Conservation (phyloP, 257 asterid species). For the Solanum boliviense region DNA sequence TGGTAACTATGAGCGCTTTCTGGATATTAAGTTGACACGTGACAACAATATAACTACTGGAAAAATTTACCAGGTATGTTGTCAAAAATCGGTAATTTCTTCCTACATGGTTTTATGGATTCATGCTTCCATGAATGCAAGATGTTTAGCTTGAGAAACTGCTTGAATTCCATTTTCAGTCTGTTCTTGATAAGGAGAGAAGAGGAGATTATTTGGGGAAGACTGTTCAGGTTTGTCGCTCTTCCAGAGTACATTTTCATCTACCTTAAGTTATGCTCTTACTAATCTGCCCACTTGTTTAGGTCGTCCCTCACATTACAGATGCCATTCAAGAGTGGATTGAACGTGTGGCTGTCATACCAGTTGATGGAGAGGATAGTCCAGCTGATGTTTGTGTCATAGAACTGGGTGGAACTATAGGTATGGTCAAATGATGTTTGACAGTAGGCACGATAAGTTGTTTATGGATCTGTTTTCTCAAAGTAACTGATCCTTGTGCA, state of each 20-base stretch:
- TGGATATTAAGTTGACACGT: conserved; percentile 68
- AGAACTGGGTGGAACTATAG: conserved; percentile 79
- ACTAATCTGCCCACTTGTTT: conserved; percentile 9
- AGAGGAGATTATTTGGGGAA: conserved; percentile 66
- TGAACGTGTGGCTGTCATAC: conserved; percentile 60
- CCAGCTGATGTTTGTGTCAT: conserved; percentile 84
- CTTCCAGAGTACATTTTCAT: neutral
- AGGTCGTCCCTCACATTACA: conserved; percentile 83
- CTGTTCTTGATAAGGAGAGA: conserved; percentile 67
- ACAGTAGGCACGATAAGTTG: neutral
- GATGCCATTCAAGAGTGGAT: conserved; percentile 87
- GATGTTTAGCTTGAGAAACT: conserved; percentile 1
- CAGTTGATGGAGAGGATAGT: conserved; percentile 69
- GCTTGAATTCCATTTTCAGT: conserved; percentile 21
- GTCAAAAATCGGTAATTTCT: neutral
- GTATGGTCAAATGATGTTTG: conserved; percentile 19
- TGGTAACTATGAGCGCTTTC: conserved; percentile 90
- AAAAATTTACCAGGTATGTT: conserved; percentile 77
- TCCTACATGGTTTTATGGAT: neutral
- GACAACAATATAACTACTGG: conserved; percentile 91
- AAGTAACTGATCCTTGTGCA: conserved; percentile 15
- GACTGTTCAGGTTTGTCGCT: conserved; percentile 55
- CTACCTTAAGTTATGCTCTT: neutral
- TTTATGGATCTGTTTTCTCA: neutral
- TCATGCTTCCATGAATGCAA: neutral